Base-by-base conservation (phyloP, 2,329 filamentous ascomycete genomes). In the Daldinia sp. region DNA sequence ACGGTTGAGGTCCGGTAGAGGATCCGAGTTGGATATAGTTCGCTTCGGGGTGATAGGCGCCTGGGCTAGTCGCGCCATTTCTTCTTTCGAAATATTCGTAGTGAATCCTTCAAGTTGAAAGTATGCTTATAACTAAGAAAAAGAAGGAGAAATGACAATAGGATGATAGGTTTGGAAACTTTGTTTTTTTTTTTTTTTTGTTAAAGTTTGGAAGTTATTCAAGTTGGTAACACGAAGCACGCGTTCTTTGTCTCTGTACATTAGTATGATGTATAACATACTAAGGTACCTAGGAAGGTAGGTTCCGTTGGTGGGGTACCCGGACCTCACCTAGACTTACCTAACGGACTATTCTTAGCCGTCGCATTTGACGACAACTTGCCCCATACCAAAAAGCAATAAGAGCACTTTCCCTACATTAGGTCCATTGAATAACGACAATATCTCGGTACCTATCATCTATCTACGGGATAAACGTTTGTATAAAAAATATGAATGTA, bases 1-100 rank as follows among this genome's bases (percentile, higher is more conserved):
- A 41, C 90, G 87, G 46, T 84, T 86, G 18, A 94, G 85, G 74
- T 92, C 85, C 28, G 80, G 74, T 42, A 82, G 77, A 12, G 80
- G 79, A 72, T 84, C 80, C 18, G 76, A 65, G 53, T 74, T 75
- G 55, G 75, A 75, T 59, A 71, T 75, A 58, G 65, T 72, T 53
- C 72, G 70, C n/a, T 68, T 71, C 15, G 74, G 72, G 12, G 75
- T 75, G 56, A 75, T 71, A 53, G 77, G 77, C 37, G 61, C 76
- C 39, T 79, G 77, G 6, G 73, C 75, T 44, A 79, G 70, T 60
- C 77, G 74, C 60, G 76, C 77, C 77, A 79, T 79, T 44, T 51
- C 56, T 26, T 23, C 20, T 23, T 23, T 23, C 20, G 20, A 9
- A 56, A 55, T 37, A 28, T 15, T n/a, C 9, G 33, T 26, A 5